phyloP scores from a whole-genome alignment of 345 rosid species.

The Chamaenerion angustifolium region DNA sequence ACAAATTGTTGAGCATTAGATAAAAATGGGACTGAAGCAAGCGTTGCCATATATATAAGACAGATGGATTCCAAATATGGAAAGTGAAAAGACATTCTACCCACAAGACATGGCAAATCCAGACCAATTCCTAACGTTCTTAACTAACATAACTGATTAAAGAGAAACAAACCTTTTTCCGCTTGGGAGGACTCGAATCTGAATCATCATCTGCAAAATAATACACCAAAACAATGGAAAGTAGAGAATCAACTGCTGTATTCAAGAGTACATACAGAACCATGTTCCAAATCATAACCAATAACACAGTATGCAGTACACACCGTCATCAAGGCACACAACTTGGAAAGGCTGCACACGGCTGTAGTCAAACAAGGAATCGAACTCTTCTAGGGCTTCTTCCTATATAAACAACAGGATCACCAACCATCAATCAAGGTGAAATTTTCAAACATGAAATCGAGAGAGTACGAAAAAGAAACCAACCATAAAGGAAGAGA shows the following conservation, averaged over 20 bases:
- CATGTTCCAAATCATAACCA: too few species aligned
- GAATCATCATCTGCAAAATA: slow-evolving; percentile 2
- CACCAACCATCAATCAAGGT: neutral
- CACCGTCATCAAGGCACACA: slow-evolving; percentile 8
- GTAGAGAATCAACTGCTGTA: too few species aligned
- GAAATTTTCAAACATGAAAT: neutral
- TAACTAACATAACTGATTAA: neutral
- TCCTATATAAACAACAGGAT: slow-evolving; percentile 1
- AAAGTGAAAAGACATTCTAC: too few species aligned
- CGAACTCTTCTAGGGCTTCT: slow-evolving; percentile 9
- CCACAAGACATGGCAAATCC: too few species aligned
- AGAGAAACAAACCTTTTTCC: neutral
- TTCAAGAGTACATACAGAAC: too few species aligned
- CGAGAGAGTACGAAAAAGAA: neutral
- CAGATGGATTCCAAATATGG: too few species aligned
- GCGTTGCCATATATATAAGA: too few species aligned
- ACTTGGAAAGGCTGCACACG: slow-evolving; percentile 9
- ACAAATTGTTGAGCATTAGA: too few species aligned
- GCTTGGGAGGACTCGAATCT: neutral
- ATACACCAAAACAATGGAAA: neutral
- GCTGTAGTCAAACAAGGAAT: slow-evolving; percentile 13
- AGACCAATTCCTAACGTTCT: too few species aligned
- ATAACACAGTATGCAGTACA: too few species aligned
- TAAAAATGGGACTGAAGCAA: too few species aligned
- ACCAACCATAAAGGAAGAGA: too few species aligned